Conservation (phyloP, 2,329 filamentous ascomycete species). For the Torrubiellomyces zombiae region DNA sequence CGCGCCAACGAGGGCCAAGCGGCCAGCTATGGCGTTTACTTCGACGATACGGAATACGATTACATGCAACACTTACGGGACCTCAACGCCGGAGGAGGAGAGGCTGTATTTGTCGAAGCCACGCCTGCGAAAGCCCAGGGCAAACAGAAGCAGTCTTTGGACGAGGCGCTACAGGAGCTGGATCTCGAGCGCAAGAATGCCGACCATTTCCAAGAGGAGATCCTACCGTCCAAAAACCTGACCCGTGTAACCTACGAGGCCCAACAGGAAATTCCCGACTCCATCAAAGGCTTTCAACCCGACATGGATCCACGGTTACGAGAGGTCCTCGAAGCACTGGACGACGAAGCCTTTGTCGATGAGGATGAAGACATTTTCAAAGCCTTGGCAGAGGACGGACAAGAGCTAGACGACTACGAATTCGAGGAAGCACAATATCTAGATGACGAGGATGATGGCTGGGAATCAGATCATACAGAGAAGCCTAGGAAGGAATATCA, state of each 20-base stretch:
- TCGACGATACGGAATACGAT: conserved; percentile 88
- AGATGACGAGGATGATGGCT: conserved; percentile 58
- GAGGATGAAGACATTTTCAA: conserved; percentile 80
- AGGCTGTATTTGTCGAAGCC: conserved; percentile 72
- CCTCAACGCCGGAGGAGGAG: conserved; percentile 55
- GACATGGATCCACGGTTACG: conserved; percentile 92
- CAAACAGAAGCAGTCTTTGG: conserved; percentile 61
- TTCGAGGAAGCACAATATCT: conserved; percentile 53
- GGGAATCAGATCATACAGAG: conserved; percentile 87
- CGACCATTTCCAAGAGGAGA: conserved; percentile 53
- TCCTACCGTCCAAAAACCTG: conserved; percentile 66
- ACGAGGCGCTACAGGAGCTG: conserved; percentile 59
- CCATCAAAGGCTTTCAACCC: conserved; percentile 83
- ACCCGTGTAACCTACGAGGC: conserved; percentile 70
- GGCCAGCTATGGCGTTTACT: conserved; percentile 85
- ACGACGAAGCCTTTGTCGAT: conserved; percentile 89
- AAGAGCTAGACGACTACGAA: conserved; percentile 62
- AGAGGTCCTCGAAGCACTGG: conserved; percentile 81
- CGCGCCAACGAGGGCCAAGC: conserved; percentile 91
- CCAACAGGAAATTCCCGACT: conserved; percentile 84
- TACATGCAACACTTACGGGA: conserved; percentile 99
- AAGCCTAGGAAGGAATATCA: conserved; percentile 50
- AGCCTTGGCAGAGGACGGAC: conserved; percentile 48
- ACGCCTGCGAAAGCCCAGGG: conserved; percentile 51
- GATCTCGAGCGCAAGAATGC: conserved; percentile 36